Evolutionary conservation across 106 monocot genomes (phyloP), one percentile per base, ranked within the genome.

Genomic region (Apostasia ramifera): DNA sequence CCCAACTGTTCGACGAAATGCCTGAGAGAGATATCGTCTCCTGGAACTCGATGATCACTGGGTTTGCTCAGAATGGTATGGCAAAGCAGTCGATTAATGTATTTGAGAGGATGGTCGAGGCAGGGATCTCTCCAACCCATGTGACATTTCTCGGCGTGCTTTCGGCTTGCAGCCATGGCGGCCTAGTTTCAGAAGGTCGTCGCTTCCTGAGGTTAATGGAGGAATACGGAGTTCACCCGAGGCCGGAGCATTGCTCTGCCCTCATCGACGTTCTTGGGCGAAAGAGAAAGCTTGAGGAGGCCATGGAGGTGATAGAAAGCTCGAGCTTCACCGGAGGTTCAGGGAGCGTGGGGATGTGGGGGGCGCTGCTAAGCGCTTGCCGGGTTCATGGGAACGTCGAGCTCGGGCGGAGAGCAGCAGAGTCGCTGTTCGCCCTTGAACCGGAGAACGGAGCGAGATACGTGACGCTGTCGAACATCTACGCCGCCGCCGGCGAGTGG

Each of bases 21-120:
- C 69, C 57, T 9, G 69, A 74, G 3, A 63, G 65, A n/a, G 87
- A 87, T 55, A 14, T 61, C 1, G 66, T 91, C 60, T 80, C 91
- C 26, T 91, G 87, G 87, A 91, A 91, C 70, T 80, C 91, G 0
- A 63, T 91, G 66, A 62, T 87, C 46, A 80, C 82, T 6, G 91
- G 87, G 2, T 87, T 78, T 69, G 87, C 87, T 0, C 68, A 70
- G 38, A 84, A 91, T 50, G 91, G 91, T 0, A 42, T 73, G 11
- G 87, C 75, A 26, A 76, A 52, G 50, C 66, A 78, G 44, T 75
- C 84, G 4, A 68, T 91, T 44, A 70, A 39, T 8, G 12, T 78
- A 40, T 87, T 87, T 13, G 69, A 78, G n/a, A 76, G 39, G 50
- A 91, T 91, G 91, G 43, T 82, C 46, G 50, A 37, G 47, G 73